phyloP scores from a whole-genome alignment of 768 basidiomycete species.

The Lentinula detonsa region DNA sequence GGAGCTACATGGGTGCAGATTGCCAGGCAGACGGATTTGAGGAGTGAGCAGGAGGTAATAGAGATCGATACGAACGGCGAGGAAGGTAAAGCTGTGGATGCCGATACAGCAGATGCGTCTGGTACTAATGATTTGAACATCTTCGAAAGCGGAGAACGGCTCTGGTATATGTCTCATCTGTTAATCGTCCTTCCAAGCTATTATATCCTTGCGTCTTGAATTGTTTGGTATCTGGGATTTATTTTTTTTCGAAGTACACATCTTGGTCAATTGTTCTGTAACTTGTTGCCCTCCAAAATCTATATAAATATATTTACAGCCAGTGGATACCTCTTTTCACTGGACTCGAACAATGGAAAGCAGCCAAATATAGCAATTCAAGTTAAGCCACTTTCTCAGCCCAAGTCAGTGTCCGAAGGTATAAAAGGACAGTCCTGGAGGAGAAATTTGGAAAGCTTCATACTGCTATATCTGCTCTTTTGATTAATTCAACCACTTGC shows the following conservation, averaged over 20 bases:
- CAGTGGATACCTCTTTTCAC: too few relatives aligned
- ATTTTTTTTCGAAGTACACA: too few relatives aligned
- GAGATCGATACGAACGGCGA: not conserved
- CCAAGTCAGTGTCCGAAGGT: too few relatives aligned
- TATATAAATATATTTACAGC: too few relatives aligned
- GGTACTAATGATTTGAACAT: not conserved
- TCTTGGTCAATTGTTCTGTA: not conserved
- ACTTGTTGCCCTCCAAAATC: not conserved
- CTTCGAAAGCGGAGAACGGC: not conserved
- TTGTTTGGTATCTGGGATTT: too few relatives aligned
- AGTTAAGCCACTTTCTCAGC: too few relatives aligned
- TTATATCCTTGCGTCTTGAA: not conserved
- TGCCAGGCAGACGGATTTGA: conserved; percentile 9
- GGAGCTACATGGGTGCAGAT: conserved; percentile 29
- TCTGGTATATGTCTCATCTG: conserved; percentile 10
- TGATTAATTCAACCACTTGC: too few relatives aligned
- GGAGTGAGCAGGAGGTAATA: not conserved
- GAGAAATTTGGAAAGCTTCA: too few relatives aligned
- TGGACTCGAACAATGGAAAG: too few relatives aligned
- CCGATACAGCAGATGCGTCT: not conserved
- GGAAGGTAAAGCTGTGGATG: not conserved
- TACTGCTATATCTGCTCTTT: too few relatives aligned
- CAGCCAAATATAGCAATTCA: too few relatives aligned
- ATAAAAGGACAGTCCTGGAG: too few relatives aligned
- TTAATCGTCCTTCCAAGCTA: conserved; percentile 7